Base-by-base conservation (phyloP, 1,284 basidiomycete genomes). In the Boletus smithii region DNA sequence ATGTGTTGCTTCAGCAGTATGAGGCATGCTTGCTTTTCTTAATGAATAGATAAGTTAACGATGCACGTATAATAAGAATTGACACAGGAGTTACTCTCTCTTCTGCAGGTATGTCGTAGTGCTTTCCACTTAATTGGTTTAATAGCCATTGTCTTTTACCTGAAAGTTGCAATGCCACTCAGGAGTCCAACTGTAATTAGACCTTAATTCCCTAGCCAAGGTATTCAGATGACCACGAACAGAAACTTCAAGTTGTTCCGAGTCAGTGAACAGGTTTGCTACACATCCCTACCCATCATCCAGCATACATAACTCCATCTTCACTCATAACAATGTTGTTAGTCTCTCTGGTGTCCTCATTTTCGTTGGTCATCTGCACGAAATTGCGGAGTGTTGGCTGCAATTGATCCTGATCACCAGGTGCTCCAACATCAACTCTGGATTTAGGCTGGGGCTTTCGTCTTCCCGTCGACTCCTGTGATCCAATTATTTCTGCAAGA, bases 401-500 rank as follows among this genome's bases (percentile, higher is more conserved):
- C 16, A 10, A 47, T 34, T 62, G 33, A 27, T 60, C 58, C 13
- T 56, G 54, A n/a, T 53, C 56, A 24, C 38, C 39, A 17, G 46
- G 24, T 39, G 17, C 39, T 29, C 46, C 57, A 22, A 36, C 51
- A 16, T 55, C 56, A 23, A 44, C 45, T 29, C 5, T 56, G 13
- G 60, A 59, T 49, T 70, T 75, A 22, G 34, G 34, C 32, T 68
- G 58, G 0, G 55, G 63, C 54, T 72, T 75, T 39, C 74, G 73
- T 53, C 71, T 75, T 26, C 63, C 62, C 6, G 67, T 63, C 23
- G 70, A 52, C 32, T 75, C 73, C 16, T 73, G 69, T 69, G 72
- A 79, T 33, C 75, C 74, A 29, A 84, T 72, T 41, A 81, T 74
- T 59, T 84, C 82, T 84, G 50, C 34, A 41, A 35, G 8, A 30